These are phyloP conservation scores for Blastomyces parvus DNA, from an alignment of 2,329 filamentous ascomycete species.

Conservation along the genomic window DNA sequence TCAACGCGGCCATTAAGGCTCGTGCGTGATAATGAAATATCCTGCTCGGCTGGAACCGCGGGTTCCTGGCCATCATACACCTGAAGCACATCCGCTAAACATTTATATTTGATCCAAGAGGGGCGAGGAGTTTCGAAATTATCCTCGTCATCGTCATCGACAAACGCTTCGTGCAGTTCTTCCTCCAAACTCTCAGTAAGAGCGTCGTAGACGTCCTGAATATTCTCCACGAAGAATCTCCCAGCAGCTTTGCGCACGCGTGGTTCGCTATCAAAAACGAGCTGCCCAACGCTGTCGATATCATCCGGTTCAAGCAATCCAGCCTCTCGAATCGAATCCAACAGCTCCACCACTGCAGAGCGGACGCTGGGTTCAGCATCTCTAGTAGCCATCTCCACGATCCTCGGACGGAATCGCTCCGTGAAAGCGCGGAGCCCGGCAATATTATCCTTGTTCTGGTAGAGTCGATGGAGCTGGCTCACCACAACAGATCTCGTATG, in stretches of 20 bases:
- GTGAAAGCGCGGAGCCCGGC: constrained; percentile 76
- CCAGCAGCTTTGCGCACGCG: constrained; percentile 82
- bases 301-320: constrained; percentile 86
- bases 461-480: constrained; percentile 69
- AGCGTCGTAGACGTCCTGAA: constrained; percentile 68
- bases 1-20: constrained; percentile 57
- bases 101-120: constrained; percentile 88
- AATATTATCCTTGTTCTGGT: constrained; percentile 70
- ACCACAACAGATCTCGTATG: constrained; percentile 75
- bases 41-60: constrained; percentile 23
- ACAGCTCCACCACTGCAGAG: constrained; percentile 67
- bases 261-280: constrained; percentile 80
- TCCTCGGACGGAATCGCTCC: constrained; percentile 73
- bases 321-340: constrained; percentile 71
- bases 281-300: constrained; percentile 74
- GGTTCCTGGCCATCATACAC: constrained; percentile 63
- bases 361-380: constrained; percentile 76
- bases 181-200: constrained; percentile 80
- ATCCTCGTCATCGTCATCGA: constrained; percentile 55
- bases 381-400: constrained; percentile 85
- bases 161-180: constrained; percentile 64
- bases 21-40: constrained; percentile 20
- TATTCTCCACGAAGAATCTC: constrained; percentile 79
- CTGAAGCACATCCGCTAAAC: constrained; percentile 71
- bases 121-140: constrained; percentile 66